Evolutionary conservation across 78 protist genomes (phyloP), one percentile per base, ranked within the genome.

Genomic region (Carpediemonas membranifera): DNA sequence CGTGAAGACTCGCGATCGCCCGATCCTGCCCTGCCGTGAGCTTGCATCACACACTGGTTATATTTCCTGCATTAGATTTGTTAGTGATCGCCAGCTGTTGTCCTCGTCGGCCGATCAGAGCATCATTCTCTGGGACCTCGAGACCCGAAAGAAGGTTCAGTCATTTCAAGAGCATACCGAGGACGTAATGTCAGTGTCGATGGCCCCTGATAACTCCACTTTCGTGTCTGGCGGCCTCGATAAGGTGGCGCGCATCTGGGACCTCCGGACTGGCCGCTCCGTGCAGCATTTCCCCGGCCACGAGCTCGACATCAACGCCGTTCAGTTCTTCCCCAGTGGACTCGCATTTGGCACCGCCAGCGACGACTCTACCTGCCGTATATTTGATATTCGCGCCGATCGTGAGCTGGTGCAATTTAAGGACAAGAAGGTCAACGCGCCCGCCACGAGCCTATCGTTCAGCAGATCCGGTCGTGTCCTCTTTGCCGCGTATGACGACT

Each of bases 361-460:
- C 19, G 98, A 93, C 62, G 98, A 93, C 73, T 78, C 85, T 14
- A 61, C 90, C 2, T 91, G 95, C 80, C 76, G 90, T 34, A 73
- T 93, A 47, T 93, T 89, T 57, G 98, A 93, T 73, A 61, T 93
- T 58, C 87, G 98, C 36, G 89, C 94, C 7, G 93, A 87, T 70
- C 59, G 89, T 36, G 90, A 91, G 74, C 62, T 93, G 41, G 78
- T 57, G 69, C 51, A 41, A 67, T 90, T 85, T 82, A 65, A 85
- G 25, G 58, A 65, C 76, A 92, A 90, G 35, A 59, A 73, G 56
- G 79, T 85, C 56, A 76, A 76, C 25, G 75, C 89, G 59, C 93
- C 93, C 62, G 83, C 87, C 70, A 88, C 94, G 44, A 81, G 92
- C 15, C 87, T 93, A n/a, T 85, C 80, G 34, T 88, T 91, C 71